phyloP scores from a whole-genome alignment of 2,329 filamentous ascomycete genomes.

The Aspergillus tamarii region DNA sequence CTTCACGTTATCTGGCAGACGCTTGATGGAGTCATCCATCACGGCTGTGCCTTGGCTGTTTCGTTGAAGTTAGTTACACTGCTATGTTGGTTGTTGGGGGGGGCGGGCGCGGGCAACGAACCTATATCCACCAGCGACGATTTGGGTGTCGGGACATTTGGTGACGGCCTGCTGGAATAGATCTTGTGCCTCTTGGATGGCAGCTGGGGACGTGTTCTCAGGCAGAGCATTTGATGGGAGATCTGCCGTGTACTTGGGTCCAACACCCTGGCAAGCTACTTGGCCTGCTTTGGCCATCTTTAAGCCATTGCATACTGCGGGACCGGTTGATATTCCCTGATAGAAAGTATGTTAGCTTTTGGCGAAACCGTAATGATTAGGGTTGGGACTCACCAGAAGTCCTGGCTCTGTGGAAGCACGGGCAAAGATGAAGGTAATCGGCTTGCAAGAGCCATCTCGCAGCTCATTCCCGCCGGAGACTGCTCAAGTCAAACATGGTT shows the following conservation, averaged over 20 bases:
- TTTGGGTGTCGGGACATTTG: conserved; percentile 50
- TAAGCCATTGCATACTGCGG: conserved; percentile 34
- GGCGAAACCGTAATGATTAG: background rate
- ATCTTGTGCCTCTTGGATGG: conserved; percentile 46
- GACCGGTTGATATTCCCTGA: conserved; percentile 37
- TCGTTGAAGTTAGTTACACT: too few relatives aligned
- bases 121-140: conserved; percentile 52
- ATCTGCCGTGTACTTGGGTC: conserved; percentile 45
- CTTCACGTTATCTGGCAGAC: conserved; percentile 33
- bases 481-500: conserved; percentile 3
- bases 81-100: too few relatives aligned
- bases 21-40: conserved; percentile 43
- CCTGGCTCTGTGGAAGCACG: conserved; percentile 54
- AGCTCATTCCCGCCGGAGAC: conserved; percentile 41
- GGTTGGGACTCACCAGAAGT: conserved; percentile 45
- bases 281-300: conserved; percentile 19
- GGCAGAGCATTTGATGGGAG: conserved; percentile 43
- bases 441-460: conserved; percentile 43
- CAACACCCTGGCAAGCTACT: conserved; percentile 49
- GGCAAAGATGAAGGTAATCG: conserved; percentile 53
- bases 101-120: too few relatives aligned
- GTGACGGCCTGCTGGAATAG: conserved; percentile 46
- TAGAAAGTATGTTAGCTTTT: background rate
- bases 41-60: conserved; percentile 49
- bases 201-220: conserved; percentile 36